phyloP scores from a whole-genome alignment of 306 rosid genomes.

The Chamaecrista fasciculata region DNA sequence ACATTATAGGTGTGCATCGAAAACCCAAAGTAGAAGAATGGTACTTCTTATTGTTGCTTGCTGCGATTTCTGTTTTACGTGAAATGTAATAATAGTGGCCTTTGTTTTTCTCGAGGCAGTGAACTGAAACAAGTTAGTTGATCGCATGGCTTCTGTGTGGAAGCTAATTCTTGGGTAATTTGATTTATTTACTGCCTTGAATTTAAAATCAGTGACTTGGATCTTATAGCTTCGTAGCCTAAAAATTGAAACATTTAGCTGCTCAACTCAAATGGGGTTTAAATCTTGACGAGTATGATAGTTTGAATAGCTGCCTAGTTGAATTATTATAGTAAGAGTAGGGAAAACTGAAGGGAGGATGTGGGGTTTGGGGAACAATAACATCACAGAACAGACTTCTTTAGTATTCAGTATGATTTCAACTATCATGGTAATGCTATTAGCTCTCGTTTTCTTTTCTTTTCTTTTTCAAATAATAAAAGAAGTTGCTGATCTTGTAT shows the following conservation, averaged over 20 bases:
- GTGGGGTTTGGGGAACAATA: slow-evolving; percentile 17
- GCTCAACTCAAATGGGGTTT: slow-evolving; percentile 15
- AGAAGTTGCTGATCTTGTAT: background rate
- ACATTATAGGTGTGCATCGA: slow-evolving; percentile 14
- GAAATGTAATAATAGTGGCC: background rate
- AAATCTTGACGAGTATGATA: background rate
- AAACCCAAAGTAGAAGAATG: slow-evolving; percentile 19
- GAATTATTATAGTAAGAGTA: background rate
- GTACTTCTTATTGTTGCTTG: slow-evolving; percentile 20
- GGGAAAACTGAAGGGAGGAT: slow-evolving; percentile 6
- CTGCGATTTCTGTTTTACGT: slow-evolving; percentile 20
- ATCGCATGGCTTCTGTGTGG: background rate
- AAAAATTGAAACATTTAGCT: background rate
- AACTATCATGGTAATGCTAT: background rate
- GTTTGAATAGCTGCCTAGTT: background rate
- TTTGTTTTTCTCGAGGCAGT: background rate
- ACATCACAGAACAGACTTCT: background rate
- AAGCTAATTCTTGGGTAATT: background rate
- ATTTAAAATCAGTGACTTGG: background rate
- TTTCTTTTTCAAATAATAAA: too few relatives aligned
- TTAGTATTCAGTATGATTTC: background rate
- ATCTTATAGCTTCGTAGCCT: slow-evolving; percentile 4
- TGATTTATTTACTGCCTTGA: background rate
- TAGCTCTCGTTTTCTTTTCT: background rate
- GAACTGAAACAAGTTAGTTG: slow-evolving; percentile 16